Conservation (phyloP, 2,329 filamentous ascomycete species). For the Exophiala spinifera region DNA sequence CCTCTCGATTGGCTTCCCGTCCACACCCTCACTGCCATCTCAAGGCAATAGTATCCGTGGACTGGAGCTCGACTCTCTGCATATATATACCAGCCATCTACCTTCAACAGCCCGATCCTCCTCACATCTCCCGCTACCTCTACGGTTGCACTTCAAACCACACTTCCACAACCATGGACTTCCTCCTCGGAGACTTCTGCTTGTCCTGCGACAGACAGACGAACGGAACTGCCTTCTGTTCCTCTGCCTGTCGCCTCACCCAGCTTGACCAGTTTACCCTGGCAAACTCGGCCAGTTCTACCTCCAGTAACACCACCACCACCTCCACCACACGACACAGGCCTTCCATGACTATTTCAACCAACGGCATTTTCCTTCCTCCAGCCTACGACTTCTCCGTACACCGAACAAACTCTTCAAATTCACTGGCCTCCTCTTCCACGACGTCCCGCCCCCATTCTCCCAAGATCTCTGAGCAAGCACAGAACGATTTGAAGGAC, state of each 20-base stretch:
- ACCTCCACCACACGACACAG: conserved; percentile 32
- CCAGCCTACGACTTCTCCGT: conserved; percentile 73
- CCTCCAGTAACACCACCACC: conserved; percentile 44
- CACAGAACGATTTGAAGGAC: conserved; percentile 73
- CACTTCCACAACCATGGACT: conserved; percentile 51
- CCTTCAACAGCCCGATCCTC: not conserved
- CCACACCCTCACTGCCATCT: not conserved
- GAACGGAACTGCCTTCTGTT: conserved; percentile 80
- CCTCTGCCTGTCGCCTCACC: conserved; percentile 81
- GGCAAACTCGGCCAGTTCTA: conserved; percentile 36
- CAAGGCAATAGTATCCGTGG: not conserved
- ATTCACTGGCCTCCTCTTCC: conserved; percentile 48
- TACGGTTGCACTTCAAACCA: not conserved
- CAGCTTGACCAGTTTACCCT: conserved; percentile 63
- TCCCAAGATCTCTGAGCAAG: conserved; percentile 73
- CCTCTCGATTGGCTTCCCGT: not conserved
- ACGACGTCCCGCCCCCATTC: conserved; percentile 58
- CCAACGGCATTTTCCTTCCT: conserved; percentile 62
- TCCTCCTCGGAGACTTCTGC: conserved; percentile 76
- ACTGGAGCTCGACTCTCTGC: not conserved
- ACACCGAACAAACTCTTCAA: conserved; percentile 34
- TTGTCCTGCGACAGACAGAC: conserved; percentile 90
- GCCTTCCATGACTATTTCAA: conserved; percentile 32
- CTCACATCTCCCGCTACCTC: conserved; percentile 8
- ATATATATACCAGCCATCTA: conserved; percentile 18